A percentile compares a stretch with the other conserved stretches of the same genome.
These are phyloP conservation scores for Emmonsiellopsis sp. DNA, from an alignment of 2,329 filamentous ascomycete species.

Conservation along the genomic window DNA sequence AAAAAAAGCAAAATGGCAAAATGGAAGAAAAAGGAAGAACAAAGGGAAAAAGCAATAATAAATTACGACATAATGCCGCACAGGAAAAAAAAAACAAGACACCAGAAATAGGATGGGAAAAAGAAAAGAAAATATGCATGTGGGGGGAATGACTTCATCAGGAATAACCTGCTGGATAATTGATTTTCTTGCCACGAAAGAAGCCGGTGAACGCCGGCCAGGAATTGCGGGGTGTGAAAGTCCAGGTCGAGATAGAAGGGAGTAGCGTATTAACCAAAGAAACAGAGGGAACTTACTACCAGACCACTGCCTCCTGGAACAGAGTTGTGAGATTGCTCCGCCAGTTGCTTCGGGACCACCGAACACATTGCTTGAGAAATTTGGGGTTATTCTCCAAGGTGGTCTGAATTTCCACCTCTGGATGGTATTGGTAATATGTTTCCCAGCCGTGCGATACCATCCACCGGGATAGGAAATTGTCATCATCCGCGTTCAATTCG, in stretches of 20 bases:
- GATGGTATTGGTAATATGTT: constrained; percentile 90
- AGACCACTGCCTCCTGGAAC: constrained; percentile 72
- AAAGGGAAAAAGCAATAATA: background rate
- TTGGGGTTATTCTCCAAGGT: constrained; percentile 82
- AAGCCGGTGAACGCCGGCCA: too few relatives aligned
- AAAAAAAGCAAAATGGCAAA: constrained; percentile 1
- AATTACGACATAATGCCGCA: background rate
- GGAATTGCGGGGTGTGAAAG: constrained; percentile 9
- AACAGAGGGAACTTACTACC: constrained; percentile 57
- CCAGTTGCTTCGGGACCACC: constrained; percentile 98
- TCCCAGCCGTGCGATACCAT: constrained; percentile 86
- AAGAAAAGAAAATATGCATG: background rate
- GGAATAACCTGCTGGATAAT: background rate
- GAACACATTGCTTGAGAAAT: constrained; percentile 85
- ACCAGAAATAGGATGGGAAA: background rate
- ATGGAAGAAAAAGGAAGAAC: constrained; percentile 9
- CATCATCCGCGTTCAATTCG: constrained; percentile 90
- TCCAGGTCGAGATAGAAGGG: constrained; percentile 6
- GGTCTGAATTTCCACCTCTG: constrained; percentile 83
- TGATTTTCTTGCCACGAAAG: too few relatives aligned
- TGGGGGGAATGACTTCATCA: background rate
- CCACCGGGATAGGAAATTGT: constrained; percentile 98
- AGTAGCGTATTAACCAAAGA: constrained; percentile 2
- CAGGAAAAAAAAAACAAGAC: background rate
- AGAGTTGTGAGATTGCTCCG: constrained; percentile 91